Evolutionary conservation across 169 alveolate species (phyloP).

Genomic region (Cryptosporidium meleagridis): DNA sequence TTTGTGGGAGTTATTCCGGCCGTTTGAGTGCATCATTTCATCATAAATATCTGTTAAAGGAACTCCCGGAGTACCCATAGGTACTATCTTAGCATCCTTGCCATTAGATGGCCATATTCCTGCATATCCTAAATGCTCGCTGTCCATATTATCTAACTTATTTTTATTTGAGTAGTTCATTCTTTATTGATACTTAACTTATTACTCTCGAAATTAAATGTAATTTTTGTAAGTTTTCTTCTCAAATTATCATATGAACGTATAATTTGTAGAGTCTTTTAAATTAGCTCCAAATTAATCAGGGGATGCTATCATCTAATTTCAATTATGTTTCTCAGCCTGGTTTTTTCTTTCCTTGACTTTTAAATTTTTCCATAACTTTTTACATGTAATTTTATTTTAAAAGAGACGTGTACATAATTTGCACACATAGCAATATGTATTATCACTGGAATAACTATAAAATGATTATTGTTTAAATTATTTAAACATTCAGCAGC

Average conservation of each 20-base stretch:
- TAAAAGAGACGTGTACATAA: slow-evolving; percentile 48
- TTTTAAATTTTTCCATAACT: background rate
- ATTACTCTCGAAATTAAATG: background rate
- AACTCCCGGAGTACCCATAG: slow-evolving; percentile 72
- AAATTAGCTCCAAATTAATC: background rate
- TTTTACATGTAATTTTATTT: slow-evolving; percentile 49
- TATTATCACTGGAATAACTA: background rate
- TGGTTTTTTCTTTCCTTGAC: background rate
- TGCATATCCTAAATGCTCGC: slow-evolving; percentile 26
- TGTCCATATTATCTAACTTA: background rate
- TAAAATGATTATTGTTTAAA: background rate
- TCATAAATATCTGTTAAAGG: slow-evolving; percentile 66
- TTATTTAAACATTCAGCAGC: background rate
- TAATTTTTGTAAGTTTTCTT: background rate
- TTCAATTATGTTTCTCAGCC: background rate
- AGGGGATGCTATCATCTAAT: background rate
- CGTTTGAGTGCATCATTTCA: slow-evolving; percentile 42
- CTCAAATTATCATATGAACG: slow-evolving; percentile 1
- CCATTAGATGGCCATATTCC: slow-evolving; percentile 60
- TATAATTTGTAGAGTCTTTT: background rate
- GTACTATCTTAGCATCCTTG: slow-evolving; percentile 36
- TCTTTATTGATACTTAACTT: background rate
- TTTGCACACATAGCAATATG: slow-evolving; percentile 58
- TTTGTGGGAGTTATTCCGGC: background rate
- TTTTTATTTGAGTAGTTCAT: slow-evolving; percentile 11